Percentiles rank a stretch among this genome's conserved stretches.
Conservation (phyloP, 2,329 filamentous ascomycete genomes). For the Ceratocystiopsis minuta region DNA sequence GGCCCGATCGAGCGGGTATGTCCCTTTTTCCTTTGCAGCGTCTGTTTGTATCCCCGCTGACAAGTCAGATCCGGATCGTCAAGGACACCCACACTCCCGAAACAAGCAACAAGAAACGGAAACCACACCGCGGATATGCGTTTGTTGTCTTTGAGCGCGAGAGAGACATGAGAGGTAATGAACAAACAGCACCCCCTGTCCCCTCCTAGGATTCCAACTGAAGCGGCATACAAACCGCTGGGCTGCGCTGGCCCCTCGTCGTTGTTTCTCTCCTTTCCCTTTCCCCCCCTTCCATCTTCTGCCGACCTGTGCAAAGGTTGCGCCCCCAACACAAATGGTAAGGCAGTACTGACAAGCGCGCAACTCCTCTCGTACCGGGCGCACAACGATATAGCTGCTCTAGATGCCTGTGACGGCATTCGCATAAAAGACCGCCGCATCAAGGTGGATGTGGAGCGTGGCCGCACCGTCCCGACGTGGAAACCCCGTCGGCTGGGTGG, state of each 20-base stretch:
- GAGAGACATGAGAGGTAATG: conserved; percentile 97
- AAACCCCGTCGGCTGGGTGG: conserved; percentile 80
- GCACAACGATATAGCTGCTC: conserved; percentile 55
- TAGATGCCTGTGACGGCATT: conserved; percentile 71
- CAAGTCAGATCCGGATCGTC: conserved; percentile 66
- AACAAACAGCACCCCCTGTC: not conserved
- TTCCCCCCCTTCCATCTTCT: conserved; percentile 16
- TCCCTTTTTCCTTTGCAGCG: not conserved
- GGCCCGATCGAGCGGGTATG: conserved; percentile 82
- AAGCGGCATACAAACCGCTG: conserved; percentile 2
- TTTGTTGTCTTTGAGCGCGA: conserved; percentile 96
- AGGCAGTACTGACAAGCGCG: conserved; percentile 53
- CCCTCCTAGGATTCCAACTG: no score
- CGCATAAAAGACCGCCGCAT: conserved; percentile 84
- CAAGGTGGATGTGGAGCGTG: conserved; percentile 89
- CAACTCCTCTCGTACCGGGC: conserved; percentile 23
- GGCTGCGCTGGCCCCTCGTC: conserved; percentile 20
- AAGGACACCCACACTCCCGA: conserved; percentile 53
- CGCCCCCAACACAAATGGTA: conserved; percentile 24
- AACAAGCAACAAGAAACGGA: conserved; percentile 60
- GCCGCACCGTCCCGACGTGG: conserved; percentile 87
- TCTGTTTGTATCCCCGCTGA: not conserved
- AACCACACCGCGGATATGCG: conserved; percentile 75
- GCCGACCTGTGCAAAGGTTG: conserved; percentile 1
- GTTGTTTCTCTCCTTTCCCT: conserved; percentile 11